These are phyloP conservation scores for Climacium dendroides DNA, from an alignment of 225 moss, liverwort and hornwort genomes.

Conservation along the genomic window DNA sequence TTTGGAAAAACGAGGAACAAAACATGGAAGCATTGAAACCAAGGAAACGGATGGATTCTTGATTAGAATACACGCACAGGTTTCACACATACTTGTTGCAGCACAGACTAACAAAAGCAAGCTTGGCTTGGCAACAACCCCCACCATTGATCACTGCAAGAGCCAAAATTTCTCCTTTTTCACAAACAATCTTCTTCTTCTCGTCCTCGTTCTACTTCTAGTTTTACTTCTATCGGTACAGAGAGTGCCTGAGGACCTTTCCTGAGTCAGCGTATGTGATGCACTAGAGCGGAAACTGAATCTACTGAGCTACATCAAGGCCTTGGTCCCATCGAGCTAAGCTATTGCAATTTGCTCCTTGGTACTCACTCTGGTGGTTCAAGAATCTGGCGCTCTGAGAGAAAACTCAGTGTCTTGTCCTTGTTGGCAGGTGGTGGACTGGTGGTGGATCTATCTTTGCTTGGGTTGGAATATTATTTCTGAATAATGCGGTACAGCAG, in stretches of 20 bases:
- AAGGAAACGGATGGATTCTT: neutral
- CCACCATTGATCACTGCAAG: neutral
- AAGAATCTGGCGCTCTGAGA: neutral
- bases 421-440: neutral
- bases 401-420: neutral
- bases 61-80: neutral
- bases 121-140: neutral
- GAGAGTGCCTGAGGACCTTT: neutral
- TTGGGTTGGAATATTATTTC: neutral
- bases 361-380: neutral
- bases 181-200: neutral
- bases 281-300: neutral
- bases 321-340: neutral
- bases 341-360: neutral
- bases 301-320: neutral
- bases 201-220: neutral
- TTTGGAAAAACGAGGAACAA: neutral
- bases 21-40: neutral
- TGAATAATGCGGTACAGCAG: neutral
- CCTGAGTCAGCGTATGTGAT: neutral
- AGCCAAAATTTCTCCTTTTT: neutral
- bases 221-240: neutral
- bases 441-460: neutral
- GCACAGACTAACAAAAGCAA: neutral
- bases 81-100: neutral